phyloP scores from a whole-genome alignment of 169 alveolate genomes.

The Plasmodium inui region DNA sequence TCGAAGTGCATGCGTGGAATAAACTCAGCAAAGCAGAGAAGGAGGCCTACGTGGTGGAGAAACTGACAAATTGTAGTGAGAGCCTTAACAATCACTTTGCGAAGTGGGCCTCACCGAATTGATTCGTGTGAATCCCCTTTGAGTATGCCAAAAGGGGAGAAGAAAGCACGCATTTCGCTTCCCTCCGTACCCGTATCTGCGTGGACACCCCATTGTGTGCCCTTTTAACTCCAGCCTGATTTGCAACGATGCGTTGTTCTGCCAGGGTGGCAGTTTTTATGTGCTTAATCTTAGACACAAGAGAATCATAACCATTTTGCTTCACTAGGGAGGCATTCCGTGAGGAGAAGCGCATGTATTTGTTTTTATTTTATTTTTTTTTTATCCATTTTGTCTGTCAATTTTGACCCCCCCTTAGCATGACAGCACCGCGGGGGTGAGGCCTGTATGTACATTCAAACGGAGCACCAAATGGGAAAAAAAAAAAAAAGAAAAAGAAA shows the following conservation, averaged over 20 bases:
- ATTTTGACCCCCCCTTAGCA: not conserved
- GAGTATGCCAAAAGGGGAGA: not conserved
- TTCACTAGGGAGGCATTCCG: not conserved
- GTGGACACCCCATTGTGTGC: not conserved
- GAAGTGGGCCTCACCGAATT: not conserved
- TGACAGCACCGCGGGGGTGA: not conserved
- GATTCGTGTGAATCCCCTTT: not conserved
- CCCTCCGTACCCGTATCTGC: not conserved
- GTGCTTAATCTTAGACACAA: not conserved
- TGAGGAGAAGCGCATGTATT: not conserved
- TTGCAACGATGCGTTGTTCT: not conserved
- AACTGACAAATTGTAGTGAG: constrained; percentile 10
- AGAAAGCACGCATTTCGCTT: not conserved
- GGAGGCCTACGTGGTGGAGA: constrained; percentile 20
- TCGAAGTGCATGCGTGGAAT: constrained; percentile 59
- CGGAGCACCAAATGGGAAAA: not conserved
- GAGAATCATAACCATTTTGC: not conserved
- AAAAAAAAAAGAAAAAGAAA: not conserved
- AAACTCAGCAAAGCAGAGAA: constrained; percentile 38
- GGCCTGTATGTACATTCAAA: not conserved
- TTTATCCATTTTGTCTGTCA: not conserved
- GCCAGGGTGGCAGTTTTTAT: not conserved
- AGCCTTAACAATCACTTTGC: not conserved
- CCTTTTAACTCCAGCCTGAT: not conserved
- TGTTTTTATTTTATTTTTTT: not conserved